Percentiles rank a stretch among this genome's conserved stretches.
Evolutionary conservation across 2,329 filamentous ascomycete genomes (phyloP).

Genomic region (Alternaria arbusti): DNA sequence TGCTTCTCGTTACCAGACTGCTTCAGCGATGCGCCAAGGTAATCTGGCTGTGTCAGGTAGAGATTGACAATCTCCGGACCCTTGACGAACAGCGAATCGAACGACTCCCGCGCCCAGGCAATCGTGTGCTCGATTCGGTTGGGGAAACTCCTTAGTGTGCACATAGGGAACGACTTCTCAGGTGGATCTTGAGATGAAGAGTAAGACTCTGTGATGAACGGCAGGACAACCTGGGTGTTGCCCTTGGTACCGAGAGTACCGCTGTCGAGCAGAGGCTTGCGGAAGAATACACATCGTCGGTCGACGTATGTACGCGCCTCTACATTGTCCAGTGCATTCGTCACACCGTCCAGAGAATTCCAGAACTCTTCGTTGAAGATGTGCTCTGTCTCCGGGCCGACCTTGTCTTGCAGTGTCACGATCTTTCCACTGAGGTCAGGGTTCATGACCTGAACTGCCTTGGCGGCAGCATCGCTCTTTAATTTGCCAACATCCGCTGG

Average conservation of each 20-base stretch:
- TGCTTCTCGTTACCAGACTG: constrained; percentile 95
- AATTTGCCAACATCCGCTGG: constrained; percentile 91
- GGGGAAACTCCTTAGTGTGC: constrained; percentile 94
- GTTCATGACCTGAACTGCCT: constrained; percentile 94
- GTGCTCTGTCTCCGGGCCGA: constrained; percentile 89
- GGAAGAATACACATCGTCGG: constrained; percentile 96
- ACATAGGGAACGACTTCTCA: constrained; percentile 99
- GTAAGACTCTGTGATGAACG: constrained; percentile 92
- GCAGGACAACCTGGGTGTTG: constrained; percentile 95
- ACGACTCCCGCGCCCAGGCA: constrained; percentile 95
- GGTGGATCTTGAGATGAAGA: constrained; percentile 96
- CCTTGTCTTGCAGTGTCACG: constrained; percentile 82
- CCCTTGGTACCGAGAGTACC: constrained; percentile 99
- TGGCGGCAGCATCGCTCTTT: constrained; percentile 94
- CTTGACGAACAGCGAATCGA: constrained; percentile 92
- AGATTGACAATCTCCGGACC: constrained; percentile 93
- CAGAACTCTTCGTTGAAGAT: constrained; percentile 96
- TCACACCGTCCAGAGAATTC: constrained; percentile 85
- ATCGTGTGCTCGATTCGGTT: constrained; percentile 99
- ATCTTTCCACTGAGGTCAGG: constrained; percentile 89
- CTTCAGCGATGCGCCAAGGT: constrained; percentile 84
- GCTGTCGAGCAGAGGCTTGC: constrained; percentile 93
- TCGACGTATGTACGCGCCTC: constrained; percentile 97
- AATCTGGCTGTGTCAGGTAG: constrained; percentile 90
- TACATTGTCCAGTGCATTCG: constrained; percentile 96